Evolutionary conservation across 768 basidiomycete genomes (phyloP), one percentile per base, ranked within the genome.

Genomic region (Hemileccinum rubropunctum): DNA sequence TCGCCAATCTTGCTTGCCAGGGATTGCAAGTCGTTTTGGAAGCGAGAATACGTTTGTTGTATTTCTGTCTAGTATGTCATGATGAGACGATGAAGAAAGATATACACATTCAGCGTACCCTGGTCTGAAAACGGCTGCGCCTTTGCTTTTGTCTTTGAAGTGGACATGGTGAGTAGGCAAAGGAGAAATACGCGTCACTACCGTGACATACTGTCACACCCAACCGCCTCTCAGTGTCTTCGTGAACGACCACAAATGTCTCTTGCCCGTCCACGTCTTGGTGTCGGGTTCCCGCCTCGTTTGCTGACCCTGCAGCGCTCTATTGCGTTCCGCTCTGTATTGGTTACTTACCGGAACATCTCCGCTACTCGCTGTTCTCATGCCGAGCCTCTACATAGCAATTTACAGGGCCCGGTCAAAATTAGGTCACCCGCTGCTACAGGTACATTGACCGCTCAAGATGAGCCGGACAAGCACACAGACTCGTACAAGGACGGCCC

Each of bases 1-100:
- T 99, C 97, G 53, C 91, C 90, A 59, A 98, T 95, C 73, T 98
- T 98, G 56, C 85, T 82, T 33, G 93, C 92, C 23, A 98, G 72
- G n/a, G 84, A 80, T 67, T 95, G 92, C 26, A 98, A 74, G 42
- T 98, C 95, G 70, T 80, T 89, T 69, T 95, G 89, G 61, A 88
- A 77, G 50, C 85, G 82, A 54, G 84, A 76, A 63, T 90, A 95
- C 37, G 76, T 86, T 70, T 85, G 82, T 69, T 92, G 88, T 50
- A 93, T 81, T 69, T 94, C 91, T 92, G 75, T 76, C 80, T 81
- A 65, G 70, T 71, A 51, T 52, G 62, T 65, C 65, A 75, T 64
- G 71, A 69, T 69, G 68, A 72, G 65, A 50, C 33, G 53, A 64
- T 51, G 58, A 36, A 54, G 37, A 15, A 18, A 42, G 45, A 17